Percentiles rank a stretch among this genome's conserved stretches.
phyloP scores from a whole-genome alignment of 164 flowering plant species.

The Annona cherimola region DNA sequence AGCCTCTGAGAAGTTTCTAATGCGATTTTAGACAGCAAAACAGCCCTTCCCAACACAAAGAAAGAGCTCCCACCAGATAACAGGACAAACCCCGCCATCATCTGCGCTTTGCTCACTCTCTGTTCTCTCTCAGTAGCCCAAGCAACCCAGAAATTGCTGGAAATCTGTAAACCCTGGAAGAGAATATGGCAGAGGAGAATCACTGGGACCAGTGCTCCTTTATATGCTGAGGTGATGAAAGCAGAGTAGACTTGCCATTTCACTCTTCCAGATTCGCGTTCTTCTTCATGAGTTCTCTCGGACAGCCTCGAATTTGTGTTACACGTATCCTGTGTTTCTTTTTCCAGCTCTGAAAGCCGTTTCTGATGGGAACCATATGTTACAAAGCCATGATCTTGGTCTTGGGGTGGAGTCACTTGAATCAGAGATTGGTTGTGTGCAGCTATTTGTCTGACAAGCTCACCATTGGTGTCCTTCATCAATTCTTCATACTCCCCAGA shows the following conservation, averaged over 20 bases:
- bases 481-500: slow-evolving; percentile 68
- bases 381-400: slow-evolving; percentile 12
- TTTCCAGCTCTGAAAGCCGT: slow-evolving; percentile 33
- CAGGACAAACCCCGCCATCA: slow-evolving; percentile 50
- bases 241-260: slow-evolving; percentile 64
- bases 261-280: slow-evolving; percentile 58
- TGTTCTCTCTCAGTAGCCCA: slow-evolving; percentile 62
- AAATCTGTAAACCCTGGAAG: slow-evolving; percentile 74
- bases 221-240: slow-evolving; percentile 60
- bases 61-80: slow-evolving; percentile 74
- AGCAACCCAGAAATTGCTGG: slow-evolving; percentile 90
- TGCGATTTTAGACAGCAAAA: slow-evolving; percentile 62
- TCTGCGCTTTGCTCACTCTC: slow-evolving; percentile 32
- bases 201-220: slow-evolving; percentile 80
- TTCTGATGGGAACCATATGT: slow-evolving; percentile 11
- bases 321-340: slow-evolving; percentile 28
- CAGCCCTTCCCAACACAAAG: slow-evolving; percentile 70
- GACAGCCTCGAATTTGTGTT: slow-evolving; percentile 6
- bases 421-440: slow-evolving; percentile 53
- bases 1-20: slow-evolving; percentile 66
- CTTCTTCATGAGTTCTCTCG: slow-evolving; percentile 40
- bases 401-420: slow-evolving; percentile 40
- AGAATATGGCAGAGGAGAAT: slow-evolving; percentile 65
- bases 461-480: slow-evolving; percentile 40
- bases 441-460: slow-evolving; percentile 51